Evolutionary conservation across 208 protist species (phyloP), one percentile per base, ranked within the genome.

Genomic region (Borovskyia barvae): DNA sequence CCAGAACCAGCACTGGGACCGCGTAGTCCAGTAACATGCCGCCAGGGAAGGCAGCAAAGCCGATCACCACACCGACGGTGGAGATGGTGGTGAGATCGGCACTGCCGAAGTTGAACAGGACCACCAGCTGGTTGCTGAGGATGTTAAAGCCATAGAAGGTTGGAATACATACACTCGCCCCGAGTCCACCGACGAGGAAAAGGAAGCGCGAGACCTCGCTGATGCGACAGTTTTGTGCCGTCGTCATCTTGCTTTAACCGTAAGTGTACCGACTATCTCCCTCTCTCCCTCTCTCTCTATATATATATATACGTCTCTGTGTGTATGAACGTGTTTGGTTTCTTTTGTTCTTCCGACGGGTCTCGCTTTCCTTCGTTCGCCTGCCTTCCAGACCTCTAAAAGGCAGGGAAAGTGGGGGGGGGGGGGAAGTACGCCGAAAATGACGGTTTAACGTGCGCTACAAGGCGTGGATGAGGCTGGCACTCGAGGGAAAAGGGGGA

Each of bases 11-110:
- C 64, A 71, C 68, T 7, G 82, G 82, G 4, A 77, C 82, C 1
- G 62, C 65, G 51, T 75, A 83, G 67, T 90, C 82, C 3, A 90
- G 67, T 41, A 90, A 35, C 36, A 82, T 75, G 24, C 82, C 82
- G 20, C 30, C 30, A 1, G 78, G 78, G 35, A 85, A 80, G 1
- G 64, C 82, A 11, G 66, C 19, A 19, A 73, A 83, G 39, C 78
- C 72, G 41, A 80, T 52, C 19, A 69, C 71, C 7, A 76, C 75
- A 14, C 77, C 78, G 5, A 60, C 64, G 9, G 82, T 90, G 8
- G 71, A 75, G 41, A 90, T 81, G n/a, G 66, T 81, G 0, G 82
- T 85, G 37, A 90, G 20, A 37, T 84, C 75, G 22, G 42, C 47
- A 0, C 39, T 30, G 43, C 35, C 53, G 41, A 85, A 56, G 45